A percentile compares a stretch with the other conserved stretches of the same genome.
Conservation (phyloP, 2,329 filamentous ascomycete genomes). For the Phialophora expanda region DNA sequence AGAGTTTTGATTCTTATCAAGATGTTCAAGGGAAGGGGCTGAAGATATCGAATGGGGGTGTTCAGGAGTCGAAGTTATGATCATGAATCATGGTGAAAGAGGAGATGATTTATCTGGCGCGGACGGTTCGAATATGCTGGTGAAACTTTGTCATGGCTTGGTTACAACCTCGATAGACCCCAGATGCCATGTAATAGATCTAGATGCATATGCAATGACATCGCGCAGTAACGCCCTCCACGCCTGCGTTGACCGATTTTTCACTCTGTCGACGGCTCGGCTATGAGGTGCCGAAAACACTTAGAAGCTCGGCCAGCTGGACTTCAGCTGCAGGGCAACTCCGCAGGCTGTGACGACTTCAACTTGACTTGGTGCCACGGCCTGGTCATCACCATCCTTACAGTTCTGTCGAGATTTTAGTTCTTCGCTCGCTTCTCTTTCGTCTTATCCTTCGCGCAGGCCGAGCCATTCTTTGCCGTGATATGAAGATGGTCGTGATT, state of each 20-base stretch:
- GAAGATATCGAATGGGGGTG: constrained; percentile 23
- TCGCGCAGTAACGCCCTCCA: background rate
- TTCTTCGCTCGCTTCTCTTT: background rate
- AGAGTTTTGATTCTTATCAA: constrained; percentile 49
- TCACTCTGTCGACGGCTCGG: background rate
- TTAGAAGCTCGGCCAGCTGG: constrained; percentile 1
- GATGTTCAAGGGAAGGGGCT: constrained; percentile 42
- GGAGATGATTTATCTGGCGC: background rate
- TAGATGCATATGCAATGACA: background rate
- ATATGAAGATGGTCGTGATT: constrained; percentile 17
- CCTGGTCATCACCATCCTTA: background rate
- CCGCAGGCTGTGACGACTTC: constrained; percentile 8
- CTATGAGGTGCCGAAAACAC: background rate
- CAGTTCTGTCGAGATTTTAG: background rate
- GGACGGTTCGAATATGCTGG: background rate
- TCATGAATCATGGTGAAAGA: background rate
- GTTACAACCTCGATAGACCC: background rate
- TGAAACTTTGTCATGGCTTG: background rate
- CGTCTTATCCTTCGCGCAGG: background rate
- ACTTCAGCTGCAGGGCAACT: constrained; percentile 1
- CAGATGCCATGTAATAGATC: background rate
- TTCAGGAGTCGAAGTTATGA: constrained; percentile 29
- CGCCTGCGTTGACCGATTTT: background rate
- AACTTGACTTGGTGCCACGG: background rate
- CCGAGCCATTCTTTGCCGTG: background rate